Conservation (phyloP, 2,329 filamentous ascomycete genomes). For the Fusarium nygamai region DNA sequence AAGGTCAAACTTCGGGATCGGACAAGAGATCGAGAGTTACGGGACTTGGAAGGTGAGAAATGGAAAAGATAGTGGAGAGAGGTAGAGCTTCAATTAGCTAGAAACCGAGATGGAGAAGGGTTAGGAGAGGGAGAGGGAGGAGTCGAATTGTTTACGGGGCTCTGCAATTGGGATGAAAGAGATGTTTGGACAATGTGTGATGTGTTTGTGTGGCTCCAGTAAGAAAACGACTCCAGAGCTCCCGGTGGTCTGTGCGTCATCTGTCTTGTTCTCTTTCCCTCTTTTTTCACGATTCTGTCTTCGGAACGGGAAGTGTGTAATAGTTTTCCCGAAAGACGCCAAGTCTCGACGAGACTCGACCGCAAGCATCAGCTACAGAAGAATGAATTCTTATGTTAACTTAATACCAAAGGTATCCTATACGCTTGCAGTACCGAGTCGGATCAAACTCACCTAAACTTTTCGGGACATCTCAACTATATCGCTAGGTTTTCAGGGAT, state of each 20-base stretch:
- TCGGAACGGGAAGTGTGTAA: constrained; percentile 28
- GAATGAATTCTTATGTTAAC: background rate
- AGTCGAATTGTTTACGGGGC: constrained; percentile 22
- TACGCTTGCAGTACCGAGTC: background rate
- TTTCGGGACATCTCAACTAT: constrained; percentile 9
- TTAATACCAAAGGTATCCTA: background rate
- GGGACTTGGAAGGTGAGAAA: constrained; percentile 28
- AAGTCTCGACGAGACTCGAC: background rate
- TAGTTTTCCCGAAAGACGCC: constrained; percentile 34
- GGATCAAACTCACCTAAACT: background rate
- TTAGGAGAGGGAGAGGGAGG: background rate
- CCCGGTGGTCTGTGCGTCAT: constrained; percentile 28
- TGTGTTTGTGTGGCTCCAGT: constrained; percentile 25
- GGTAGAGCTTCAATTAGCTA: constrained; percentile 21
- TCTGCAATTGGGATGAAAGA: constrained; percentile 25
- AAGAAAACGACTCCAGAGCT: constrained; percentile 28
- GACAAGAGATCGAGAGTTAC: constrained; percentile 8
- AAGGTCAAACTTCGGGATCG: constrained; percentile 26
- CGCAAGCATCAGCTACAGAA: background rate
- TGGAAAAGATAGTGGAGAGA: constrained; percentile 13
- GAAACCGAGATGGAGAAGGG: constrained; percentile 12
- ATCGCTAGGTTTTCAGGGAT: constrained; percentile 30
- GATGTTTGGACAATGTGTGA: constrained; percentile 37
- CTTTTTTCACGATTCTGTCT: constrained; percentile 6
- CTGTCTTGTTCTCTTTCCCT: background rate